A percentile compares a stretch with the other conserved stretches of the same genome.
Evolutionary conservation across 768 basidiomycete genomes (phyloP).

Genomic region (Roridomyces roridus): DNA sequence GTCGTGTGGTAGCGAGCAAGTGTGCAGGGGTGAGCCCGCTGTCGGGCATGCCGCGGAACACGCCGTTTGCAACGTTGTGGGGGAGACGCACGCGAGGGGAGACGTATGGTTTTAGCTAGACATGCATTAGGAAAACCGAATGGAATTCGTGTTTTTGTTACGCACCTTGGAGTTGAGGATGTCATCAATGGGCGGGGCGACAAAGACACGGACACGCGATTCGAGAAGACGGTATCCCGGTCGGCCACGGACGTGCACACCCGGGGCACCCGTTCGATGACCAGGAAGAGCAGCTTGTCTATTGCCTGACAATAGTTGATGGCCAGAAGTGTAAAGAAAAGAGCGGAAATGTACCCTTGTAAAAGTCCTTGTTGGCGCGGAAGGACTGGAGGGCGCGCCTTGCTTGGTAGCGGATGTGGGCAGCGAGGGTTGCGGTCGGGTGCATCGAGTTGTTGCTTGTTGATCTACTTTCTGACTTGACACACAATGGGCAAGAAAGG

Average conservation of each 20-base stretch:
- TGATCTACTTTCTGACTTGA: neutral
- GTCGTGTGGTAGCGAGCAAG: slow-evolving; percentile 47
- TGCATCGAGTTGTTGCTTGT: slow-evolving; percentile 53
- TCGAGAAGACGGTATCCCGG: slow-evolving; percentile 85
- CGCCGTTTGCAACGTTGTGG: slow-evolving; percentile 37
- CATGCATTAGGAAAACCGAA: slow-evolving; percentile 1
- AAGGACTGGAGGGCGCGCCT: slow-evolving; percentile 85
- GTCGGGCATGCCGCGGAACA: slow-evolving; percentile 45
- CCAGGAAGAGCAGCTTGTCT: slow-evolving; percentile 85
- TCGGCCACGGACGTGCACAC: slow-evolving; percentile 81
- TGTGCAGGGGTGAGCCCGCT: slow-evolving; percentile 50
- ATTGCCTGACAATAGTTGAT: slow-evolving; percentile 59
- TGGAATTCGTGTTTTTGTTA: neutral
- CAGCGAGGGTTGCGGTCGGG: slow-evolving; percentile 66
- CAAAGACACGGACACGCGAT: slow-evolving; percentile 82
- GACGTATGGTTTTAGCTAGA: slow-evolving; percentile 77
- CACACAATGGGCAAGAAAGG: slow-evolving; percentile 48
- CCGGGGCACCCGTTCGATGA: slow-evolving; percentile 87
- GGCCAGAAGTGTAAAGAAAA: neutral
- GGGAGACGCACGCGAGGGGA: slow-evolving; percentile 46
- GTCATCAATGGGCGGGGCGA: slow-evolving; percentile 76
- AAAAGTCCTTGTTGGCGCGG: slow-evolving; percentile 93
- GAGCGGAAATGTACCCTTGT: slow-evolving; percentile 75
- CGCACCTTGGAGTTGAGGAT: slow-evolving; percentile 65
- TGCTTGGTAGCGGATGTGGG: slow-evolving; percentile 80